phyloP scores from a whole-genome alignment of 176 grass and related monocot species.

The Phragmites australis region DNA sequence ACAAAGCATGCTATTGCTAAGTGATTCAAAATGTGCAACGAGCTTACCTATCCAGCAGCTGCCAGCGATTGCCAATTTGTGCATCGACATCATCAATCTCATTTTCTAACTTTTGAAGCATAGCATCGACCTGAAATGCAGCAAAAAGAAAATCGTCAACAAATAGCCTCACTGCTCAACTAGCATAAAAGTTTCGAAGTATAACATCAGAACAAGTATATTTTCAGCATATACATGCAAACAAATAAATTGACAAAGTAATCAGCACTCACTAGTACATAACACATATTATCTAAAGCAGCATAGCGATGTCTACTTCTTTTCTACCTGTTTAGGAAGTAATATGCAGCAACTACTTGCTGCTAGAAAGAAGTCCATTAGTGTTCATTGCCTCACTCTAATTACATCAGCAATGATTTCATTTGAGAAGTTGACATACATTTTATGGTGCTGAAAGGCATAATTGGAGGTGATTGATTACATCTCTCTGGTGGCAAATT shows the following conservation, averaged over 20 bases:
- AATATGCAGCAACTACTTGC: background rate
- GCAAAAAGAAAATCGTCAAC: conserved; percentile 9
- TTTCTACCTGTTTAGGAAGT: background rate
- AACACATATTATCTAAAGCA: background rate
- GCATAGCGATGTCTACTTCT: background rate
- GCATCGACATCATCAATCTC: conserved; percentile 98
- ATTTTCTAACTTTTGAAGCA: conserved; percentile 91
- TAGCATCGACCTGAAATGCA: conserved; percentile 85
- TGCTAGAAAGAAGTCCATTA: background rate
- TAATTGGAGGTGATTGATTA: background rate
- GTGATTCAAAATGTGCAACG: background rate
- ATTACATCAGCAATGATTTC: conserved; percentile 10
- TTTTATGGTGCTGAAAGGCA: background rate
- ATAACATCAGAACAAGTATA: background rate
- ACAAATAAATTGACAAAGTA: conserved; percentile 24
- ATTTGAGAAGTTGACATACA: background rate
- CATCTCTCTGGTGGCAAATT: background rate
- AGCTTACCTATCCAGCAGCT: conserved; percentile 87
- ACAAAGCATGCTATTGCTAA: background rate
- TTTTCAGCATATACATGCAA: conserved; percentile 13
- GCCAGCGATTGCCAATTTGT: conserved; percentile 89
- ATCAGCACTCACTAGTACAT: background rate
- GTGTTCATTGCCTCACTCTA: conserved; percentile 4
- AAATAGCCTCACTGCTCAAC: background rate
- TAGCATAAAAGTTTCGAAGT: background rate